Conservation (phyloP, 78 protist genomes). For the Pelomyxa schiedti region DNA sequence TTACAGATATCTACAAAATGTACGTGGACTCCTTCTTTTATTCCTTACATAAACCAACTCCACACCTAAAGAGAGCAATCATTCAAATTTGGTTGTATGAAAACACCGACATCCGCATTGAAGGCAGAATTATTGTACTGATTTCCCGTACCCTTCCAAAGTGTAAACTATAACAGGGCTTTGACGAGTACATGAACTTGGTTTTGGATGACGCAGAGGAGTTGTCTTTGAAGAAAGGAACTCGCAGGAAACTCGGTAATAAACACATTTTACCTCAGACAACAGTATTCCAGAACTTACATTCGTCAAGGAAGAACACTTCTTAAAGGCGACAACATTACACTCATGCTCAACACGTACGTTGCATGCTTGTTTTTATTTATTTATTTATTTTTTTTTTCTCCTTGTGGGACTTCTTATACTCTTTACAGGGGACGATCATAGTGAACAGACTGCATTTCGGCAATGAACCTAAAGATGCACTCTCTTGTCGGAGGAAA, state of each 20-base stretch:
- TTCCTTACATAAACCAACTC: neutral
- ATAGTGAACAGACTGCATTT: too few species aligned
- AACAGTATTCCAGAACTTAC: too few species aligned
- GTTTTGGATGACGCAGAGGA: conserved; percentile 88
- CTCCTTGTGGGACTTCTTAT: too few species aligned
- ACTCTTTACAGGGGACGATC: too few species aligned
- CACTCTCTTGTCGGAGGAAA: too few species aligned
- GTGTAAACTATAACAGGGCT: conserved; percentile 52
- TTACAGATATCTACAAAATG: conserved; percentile 50
- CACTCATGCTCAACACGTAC: conserved; percentile 67
- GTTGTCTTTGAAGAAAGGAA: conserved; percentile 62
- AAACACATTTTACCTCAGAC: too few species aligned
- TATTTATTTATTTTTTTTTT: too few species aligned
- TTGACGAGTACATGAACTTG: conserved; percentile 94
- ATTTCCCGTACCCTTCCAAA: neutral
- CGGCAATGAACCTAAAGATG: too few species aligned
- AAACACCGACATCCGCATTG: conserved; percentile 65
- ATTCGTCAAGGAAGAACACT: too few species aligned
- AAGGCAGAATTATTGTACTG: conserved; percentile 74
- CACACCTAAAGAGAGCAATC: conserved; percentile 41
- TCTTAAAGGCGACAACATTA: conserved; percentile 86
- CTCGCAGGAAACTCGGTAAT: conserved; percentile 63
- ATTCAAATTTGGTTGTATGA: conserved; percentile 73
- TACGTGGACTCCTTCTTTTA: neutral
- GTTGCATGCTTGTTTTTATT: too few species aligned